These are phyloP conservation scores for Sequoia sempervirens DNA, from an alignment of 75 land plant genomes.

Conservation along the genomic window DNA sequence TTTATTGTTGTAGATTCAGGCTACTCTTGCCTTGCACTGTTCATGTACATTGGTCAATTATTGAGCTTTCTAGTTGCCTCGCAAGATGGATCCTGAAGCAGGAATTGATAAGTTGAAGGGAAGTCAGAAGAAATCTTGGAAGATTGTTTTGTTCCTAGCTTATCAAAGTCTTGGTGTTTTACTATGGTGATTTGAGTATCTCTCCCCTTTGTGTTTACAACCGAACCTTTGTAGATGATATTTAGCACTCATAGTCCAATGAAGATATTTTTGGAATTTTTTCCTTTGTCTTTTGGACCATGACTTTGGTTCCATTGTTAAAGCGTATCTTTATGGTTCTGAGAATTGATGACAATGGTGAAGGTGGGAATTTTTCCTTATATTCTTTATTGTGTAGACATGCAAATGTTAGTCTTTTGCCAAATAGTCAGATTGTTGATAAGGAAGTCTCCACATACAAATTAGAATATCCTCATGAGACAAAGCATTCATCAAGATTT, in stretches of 20 bases:
- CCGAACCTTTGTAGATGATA: slow-evolving; percentile 25
- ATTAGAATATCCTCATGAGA: slow-evolving; percentile 19
- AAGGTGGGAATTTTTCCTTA: slow-evolving; percentile 65
- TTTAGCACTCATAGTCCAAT: slow-evolving; percentile 10
- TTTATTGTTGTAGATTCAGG: too few relatives aligned
- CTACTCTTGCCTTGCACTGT: too few relatives aligned
- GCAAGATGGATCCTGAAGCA: too few relatives aligned
- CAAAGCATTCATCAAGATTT: slow-evolving; percentile 10
- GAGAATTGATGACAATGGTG: slow-evolving; percentile 40
- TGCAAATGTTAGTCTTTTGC: slow-evolving; percentile 17
- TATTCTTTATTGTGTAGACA: slow-evolving; percentile 60
- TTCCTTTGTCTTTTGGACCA: slow-evolving; percentile 33
- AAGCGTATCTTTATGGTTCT: slow-evolving; percentile 31
- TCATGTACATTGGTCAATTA: too few relatives aligned
- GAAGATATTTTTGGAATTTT: slow-evolving; percentile 34
- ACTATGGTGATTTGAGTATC: slow-evolving; percentile 39
- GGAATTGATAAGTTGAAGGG: too few relatives aligned
- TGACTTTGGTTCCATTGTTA: neutral
- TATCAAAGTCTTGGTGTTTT: too few relatives aligned
- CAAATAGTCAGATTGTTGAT: slow-evolving; percentile 54
- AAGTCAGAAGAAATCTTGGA: too few relatives aligned
- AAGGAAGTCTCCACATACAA: slow-evolving; percentile 62
- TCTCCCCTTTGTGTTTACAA: slow-evolving; percentile 36
- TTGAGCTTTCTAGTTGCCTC: too few relatives aligned
- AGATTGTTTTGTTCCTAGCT: too few relatives aligned